Evolutionary conservation across 2,329 filamentous ascomycete genomes (phyloP), one percentile per base, ranked within the genome.

Genomic region (Colletotrichum siamense): DNA sequence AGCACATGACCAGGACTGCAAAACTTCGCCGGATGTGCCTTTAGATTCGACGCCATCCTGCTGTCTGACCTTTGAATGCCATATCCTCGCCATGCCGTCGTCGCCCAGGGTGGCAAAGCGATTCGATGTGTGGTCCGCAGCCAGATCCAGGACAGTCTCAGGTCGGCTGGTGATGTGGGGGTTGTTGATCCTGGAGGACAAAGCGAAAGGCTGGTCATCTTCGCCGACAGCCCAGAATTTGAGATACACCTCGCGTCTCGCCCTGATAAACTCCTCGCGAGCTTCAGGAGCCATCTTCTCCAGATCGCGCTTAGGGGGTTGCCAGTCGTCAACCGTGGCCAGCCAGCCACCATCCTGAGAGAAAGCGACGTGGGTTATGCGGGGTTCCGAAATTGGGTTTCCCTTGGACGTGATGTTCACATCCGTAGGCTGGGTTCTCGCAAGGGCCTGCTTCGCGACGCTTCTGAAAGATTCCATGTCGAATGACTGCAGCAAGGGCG

Each of bases 301-400:
- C 16, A 95, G 85, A 81, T 98, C 96, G 76, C 91, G 88, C 15
- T 87, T 86, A 12, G 95, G 92, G 2, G 96, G 96, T 68, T 91
- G 90, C 97, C 97, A 99, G 81, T 96, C 95, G 82, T 99, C 97
- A 2, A 98, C 91, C 2, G 95, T 98, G 6, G 94, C 96, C 73
- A 99, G 90, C 96, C 96, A 99, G 79, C 92, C 90, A 22, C 96
- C 96, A 81, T 99, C 94, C 66, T 90, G 87, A 59, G 95, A 96
- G 79, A 97, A 92, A 59, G 93, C 91, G 67, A 99, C 87, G 72
- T 94, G 91, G 8, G 91, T 94, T 63, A 98, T 91, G 77, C 94
- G 91, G 1, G 97, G 96, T 79, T 98, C 95, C 16, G 92, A 89
- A 66, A 99, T 92, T 6, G 91, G 89, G 68, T 91, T 90, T 7